Conservation (phyloP, 2,329 filamentous ascomycete genomes). For the Pseudogymnoascus sp. region DNA sequence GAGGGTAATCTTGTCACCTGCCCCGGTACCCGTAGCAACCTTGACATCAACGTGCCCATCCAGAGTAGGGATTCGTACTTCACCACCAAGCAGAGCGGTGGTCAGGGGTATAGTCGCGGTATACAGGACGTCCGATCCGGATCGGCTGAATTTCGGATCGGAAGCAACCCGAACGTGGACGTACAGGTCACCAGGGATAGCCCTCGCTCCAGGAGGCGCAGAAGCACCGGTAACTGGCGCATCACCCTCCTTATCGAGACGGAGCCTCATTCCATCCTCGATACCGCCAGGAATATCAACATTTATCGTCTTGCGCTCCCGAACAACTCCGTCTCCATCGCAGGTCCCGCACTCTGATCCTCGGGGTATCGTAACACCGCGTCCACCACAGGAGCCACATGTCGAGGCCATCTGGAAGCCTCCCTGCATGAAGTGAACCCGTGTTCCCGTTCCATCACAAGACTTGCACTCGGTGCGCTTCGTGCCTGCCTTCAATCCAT, state of each 20-base stretch:
- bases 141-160: slow-evolving; percentile 81
- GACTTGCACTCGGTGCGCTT: slow-evolving; percentile 64
- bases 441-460: slow-evolving; percentile 79
- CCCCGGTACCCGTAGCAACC: slow-evolving; percentile 82
- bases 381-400: slow-evolving; percentile 72
- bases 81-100: slow-evolving; percentile 84
- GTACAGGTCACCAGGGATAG: slow-evolving; percentile 79
- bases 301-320: slow-evolving; percentile 73
- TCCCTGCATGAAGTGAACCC: slow-evolving; percentile 81
- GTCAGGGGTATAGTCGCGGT: slow-evolving; percentile 87
- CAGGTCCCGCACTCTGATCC: slow-evolving; percentile 77
- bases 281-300: slow-evolving; percentile 93
- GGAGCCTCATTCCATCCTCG: slow-evolving; percentile 89
- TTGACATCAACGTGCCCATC: slow-evolving; percentile 87
- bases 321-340: slow-evolving; percentile 71
- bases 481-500: slow-evolving; percentile 73
- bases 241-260: slow-evolving; percentile 80
- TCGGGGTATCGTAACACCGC: slow-evolving; percentile 65
- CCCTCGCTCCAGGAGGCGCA: slow-evolving; percentile 52
- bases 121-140: slow-evolving; percentile 84
- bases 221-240: slow-evolving; percentile 68
- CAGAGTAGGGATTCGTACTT: slow-evolving; percentile 81
- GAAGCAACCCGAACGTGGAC: slow-evolving; percentile 84
- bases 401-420: slow-evolving; percentile 95
- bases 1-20: slow-evolving; percentile 84